Base-by-base conservation (phyloP, 805 yeast species). In the Monosporozyma unispora region DNA sequence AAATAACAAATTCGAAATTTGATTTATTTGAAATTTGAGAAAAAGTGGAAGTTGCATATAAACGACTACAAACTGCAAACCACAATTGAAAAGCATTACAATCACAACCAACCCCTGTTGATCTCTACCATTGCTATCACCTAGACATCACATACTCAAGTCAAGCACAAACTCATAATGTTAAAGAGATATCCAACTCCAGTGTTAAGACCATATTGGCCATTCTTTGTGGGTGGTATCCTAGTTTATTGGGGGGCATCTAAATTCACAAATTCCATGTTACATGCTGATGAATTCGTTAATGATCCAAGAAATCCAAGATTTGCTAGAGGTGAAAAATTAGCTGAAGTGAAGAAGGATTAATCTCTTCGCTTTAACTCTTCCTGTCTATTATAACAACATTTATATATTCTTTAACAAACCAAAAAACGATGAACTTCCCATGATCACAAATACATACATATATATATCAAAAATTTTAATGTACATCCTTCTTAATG, bases 251-350 rank as follows among this genome's bases (percentile, higher is more conserved):
- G 73, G 74, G 76, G 81, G 59, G 74, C 87, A 62, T 77, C 79
- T 69, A 81, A 82, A 74, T 83, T 80, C 48, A 81, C 88, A 55
- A 70, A 69, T 53, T 83, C 84, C 54, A 77, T 87, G 60, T 74
- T 80, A 70, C 75, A 81, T 77, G 76, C 91, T 50, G 78, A 77
- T 55, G 95, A 87, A 73, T 88, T 82, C 77, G 80, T 82, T 73
- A 87, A 88, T 71, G 96, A 88, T 74, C 96, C 96, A 75, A 86
- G 96, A 79, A 88, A 88, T 77, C 96, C 96, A 72, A 84, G 95
- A 75, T 85, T 87, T 68, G 74, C 75, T 57, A 72, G 71, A 59
- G 80, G 80, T 64, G 81, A 73, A 62, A 75, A 76, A 57, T 67
- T 71, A 45, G 70, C 70, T 42, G 74, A 72, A 53, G 53, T 67